Evolutionary conservation across 495 filamentous ascomycete genomes (phyloP).

Genomic region (Neurospora sp.): DNA sequence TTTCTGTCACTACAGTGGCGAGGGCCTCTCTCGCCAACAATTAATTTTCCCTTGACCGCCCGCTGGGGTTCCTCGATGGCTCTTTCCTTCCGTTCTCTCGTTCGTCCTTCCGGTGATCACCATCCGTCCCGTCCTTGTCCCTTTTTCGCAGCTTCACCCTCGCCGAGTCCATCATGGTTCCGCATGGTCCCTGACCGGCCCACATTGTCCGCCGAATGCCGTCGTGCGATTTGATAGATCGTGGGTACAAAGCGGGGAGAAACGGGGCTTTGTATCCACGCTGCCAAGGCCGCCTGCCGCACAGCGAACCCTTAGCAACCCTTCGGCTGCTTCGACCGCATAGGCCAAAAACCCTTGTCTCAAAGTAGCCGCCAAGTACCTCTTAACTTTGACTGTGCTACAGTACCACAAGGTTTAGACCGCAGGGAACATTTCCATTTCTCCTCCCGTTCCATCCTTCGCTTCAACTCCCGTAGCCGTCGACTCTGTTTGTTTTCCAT

Average conservation of each 20-base stretch:
- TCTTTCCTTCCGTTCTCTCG: background rate
- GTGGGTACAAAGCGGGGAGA: background rate
- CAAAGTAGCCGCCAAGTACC: background rate
- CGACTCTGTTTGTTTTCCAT: background rate
- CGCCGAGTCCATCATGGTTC: background rate
- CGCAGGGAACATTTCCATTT: background rate
- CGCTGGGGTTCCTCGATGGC: background rate
- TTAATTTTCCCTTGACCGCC: background rate
- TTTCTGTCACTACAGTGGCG: background rate
- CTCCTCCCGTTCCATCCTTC: background rate
- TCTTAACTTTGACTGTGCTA: background rate
- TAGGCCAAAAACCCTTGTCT: background rate
- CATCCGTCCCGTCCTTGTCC: background rate
- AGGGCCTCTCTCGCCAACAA: background rate
- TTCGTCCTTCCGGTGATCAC: background rate
- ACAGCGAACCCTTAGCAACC: background rate
- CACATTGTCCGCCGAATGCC: background rate
- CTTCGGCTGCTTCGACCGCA: background rate
- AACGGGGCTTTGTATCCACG: background rate
- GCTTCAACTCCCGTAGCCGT: background rate
- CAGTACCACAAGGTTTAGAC: background rate
- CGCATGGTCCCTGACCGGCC: background rate
- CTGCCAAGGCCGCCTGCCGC: background rate
- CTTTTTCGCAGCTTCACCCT: background rate
- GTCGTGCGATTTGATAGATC: background rate